These are phyloP conservation scores for Phyllachora maydis DNA, from an alignment of 2,329 filamentous ascomycete species.

Conservation along the genomic window DNA sequence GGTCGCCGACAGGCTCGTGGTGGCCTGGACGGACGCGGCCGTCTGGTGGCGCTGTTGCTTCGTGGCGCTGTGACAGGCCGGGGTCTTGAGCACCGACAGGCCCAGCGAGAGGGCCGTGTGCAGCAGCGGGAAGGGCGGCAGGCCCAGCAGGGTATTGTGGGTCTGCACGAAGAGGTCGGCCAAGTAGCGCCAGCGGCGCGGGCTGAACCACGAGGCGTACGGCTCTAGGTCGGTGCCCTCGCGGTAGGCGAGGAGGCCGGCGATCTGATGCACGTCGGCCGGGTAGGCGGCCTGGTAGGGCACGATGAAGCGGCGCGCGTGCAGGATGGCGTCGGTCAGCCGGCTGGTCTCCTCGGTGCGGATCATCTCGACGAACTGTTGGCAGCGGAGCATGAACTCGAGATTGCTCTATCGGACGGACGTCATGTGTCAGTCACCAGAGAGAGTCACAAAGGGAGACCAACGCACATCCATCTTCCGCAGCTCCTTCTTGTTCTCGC, in stretches of 20 bases:
- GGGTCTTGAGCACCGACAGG: slow-evolving; percentile 87
- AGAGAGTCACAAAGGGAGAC: slow-evolving; percentile 1
- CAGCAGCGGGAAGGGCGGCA: slow-evolving; percentile 66
- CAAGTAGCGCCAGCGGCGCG: slow-evolving; percentile 53
- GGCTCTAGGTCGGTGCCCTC: slow-evolving; percentile 26
- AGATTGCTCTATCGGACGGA: slow-evolving; percentile 46
- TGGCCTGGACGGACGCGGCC: slow-evolving; percentile 3
- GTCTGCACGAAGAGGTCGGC: slow-evolving; percentile 66
- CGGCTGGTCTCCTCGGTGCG: slow-evolving; percentile 42
- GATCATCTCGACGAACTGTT: slow-evolving; percentile 88
- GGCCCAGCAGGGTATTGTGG: slow-evolving; percentile 66
- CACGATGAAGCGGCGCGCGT: slow-evolving; percentile 66
- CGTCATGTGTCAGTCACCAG: slow-evolving; percentile 3
- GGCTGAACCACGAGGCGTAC: slow-evolving; percentile 31
- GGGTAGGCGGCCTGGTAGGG: slow-evolving; percentile 50
- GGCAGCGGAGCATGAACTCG: slow-evolving; percentile 81
- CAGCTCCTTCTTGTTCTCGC: slow-evolving; percentile 79
- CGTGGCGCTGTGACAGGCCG: slow-evolving; percentile 54
- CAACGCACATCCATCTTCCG: slow-evolving; percentile 58
- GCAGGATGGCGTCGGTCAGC: slow-evolving; percentile 54
- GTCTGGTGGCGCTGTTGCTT: too few relatives aligned
- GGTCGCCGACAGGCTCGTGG: slow-evolving; percentile 38
- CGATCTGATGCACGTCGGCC: slow-evolving; percentile 48
- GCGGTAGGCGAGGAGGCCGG: slow-evolving; percentile 52
- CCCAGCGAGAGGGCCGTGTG: slow-evolving; percentile 83